A percentile compares a stretch with the other conserved stretches of the same genome.
phyloP scores from a whole-genome alignment of 352 stramenopile species.

The Globisporangium ultimum region DNA sequence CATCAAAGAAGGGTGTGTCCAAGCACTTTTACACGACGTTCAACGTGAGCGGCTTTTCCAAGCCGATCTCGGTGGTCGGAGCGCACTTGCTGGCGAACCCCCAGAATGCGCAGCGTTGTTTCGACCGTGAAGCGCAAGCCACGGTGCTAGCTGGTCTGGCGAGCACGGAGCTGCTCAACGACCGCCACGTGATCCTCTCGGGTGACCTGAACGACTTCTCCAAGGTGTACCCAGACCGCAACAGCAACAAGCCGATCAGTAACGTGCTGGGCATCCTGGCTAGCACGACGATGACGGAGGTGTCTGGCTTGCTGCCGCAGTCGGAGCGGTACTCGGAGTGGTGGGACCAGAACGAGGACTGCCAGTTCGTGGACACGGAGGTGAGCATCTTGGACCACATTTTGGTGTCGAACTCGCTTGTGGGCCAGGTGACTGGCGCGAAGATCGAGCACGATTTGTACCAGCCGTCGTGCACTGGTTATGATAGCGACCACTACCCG shows the following conservation, averaged over 20 bases:
- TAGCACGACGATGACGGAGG: conserved; percentile 39
- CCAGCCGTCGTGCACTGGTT: conserved; percentile 16
- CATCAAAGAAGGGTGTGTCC: conserved; percentile 44
- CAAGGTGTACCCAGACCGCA: conserved; percentile 41
- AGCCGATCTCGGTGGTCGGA: conserved; percentile 59
- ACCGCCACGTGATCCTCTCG: conserved; percentile 58
- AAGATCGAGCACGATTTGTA: conserved; percentile 26
- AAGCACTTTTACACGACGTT: conserved; percentile 77
- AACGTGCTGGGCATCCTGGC: conserved; percentile 46
- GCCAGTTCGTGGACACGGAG: conserved; percentile 44
- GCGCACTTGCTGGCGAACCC: conserved; percentile 63
- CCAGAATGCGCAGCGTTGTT: conserved; percentile 45
- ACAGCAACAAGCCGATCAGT: conserved; percentile 56
- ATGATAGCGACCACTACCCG: conserved; percentile 35
- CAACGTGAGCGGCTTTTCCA: conserved; percentile 57
- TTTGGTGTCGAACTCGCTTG: conserved; percentile 29
- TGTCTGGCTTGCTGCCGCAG: conserved; percentile 32
- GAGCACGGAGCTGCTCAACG: conserved; percentile 28
- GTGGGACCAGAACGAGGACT: conserved; percentile 63
- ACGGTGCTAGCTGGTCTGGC: conserved; percentile 44
- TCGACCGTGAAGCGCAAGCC: conserved; percentile 59
- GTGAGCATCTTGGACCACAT: conserved; percentile 34
- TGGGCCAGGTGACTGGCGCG: conserved; percentile 14
- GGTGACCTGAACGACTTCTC: conserved; percentile 74
- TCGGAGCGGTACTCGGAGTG: conserved; percentile 51